Evolutionary conservation across 192 early-diverging fungal species (phyloP).

Genomic region (Umbelopsis ramanniana): DNA sequence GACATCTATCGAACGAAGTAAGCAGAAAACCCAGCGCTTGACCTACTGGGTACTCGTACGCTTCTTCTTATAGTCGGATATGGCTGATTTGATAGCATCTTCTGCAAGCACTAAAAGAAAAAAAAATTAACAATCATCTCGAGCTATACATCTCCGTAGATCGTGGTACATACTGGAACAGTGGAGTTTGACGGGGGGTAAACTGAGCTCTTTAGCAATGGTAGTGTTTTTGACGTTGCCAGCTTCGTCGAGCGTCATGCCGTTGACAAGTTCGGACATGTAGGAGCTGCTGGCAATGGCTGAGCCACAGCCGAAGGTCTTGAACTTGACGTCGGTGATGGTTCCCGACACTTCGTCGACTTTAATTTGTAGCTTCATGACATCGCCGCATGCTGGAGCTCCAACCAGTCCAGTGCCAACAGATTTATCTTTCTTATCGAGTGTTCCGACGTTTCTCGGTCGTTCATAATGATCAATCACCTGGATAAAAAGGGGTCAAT

Average conservation of each 20-base stretch:
- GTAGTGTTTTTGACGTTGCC: conserved; percentile 92
- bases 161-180: conserved; percentile 81
- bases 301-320: conserved; percentile 97
- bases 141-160: neutral
- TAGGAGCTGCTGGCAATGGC: conserved; percentile 91
- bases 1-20: neutral
- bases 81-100: conserved; percentile 96
- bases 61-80: conserved; percentile 92
- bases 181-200: conserved; percentile 99
- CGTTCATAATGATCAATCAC: conserved; percentile 99
- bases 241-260: conserved; percentile 89
- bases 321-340: conserved; percentile 96
- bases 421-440: conserved; percentile 80
- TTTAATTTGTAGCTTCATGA: conserved; percentile 94
- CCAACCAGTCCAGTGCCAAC: conserved; percentile 95
- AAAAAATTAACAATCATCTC: neutral
- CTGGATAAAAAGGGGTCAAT: conserved; percentile 35
- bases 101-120: conserved; percentile 88
- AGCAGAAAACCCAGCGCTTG: too few species aligned
- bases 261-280: conserved; percentile 92
- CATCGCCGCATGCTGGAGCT: conserved; percentile 85
- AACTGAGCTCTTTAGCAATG: conserved; percentile 90
- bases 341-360: conserved; percentile 88
- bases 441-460: conserved; percentile 93
- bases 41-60: conserved; percentile 31